These are phyloP conservation scores for Ustilago curta DNA, from an alignment of 1,284 basidiomycete species.

Conservation along the genomic window DNA sequence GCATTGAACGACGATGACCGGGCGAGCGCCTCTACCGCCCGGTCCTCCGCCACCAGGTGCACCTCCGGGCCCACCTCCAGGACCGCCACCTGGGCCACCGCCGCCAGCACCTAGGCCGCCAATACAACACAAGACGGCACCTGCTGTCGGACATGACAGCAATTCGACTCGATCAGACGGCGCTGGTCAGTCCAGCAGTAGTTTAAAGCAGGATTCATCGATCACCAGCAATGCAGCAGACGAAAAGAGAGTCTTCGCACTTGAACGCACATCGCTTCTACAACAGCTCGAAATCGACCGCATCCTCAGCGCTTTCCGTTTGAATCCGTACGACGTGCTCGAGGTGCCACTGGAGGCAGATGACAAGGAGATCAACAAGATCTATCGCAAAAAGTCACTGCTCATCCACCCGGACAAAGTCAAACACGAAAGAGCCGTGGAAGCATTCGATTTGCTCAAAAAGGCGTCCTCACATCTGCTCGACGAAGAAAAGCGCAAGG, in stretches of 20 bases:
- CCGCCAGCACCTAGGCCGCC: slow-evolving; percentile 41
- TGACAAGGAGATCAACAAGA: slow-evolving; percentile 73
- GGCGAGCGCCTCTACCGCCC: slow-evolving; percentile 32
- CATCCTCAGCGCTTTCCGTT: slow-evolving; percentile 73
- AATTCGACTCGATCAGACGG: background rate
- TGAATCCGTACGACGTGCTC: slow-evolving; percentile 75
- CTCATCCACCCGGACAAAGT: slow-evolving; percentile 75
- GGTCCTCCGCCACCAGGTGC: slow-evolving; percentile 17
- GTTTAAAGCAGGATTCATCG: background rate
- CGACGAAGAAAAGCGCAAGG: slow-evolving; percentile 66
- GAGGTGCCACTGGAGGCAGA: slow-evolving; percentile 72
- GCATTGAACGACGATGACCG: slow-evolving; percentile 22
- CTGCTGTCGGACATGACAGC: background rate
- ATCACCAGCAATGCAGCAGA: slow-evolving; percentile 6
- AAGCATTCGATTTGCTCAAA: slow-evolving; percentile 74
- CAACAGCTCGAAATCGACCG: slow-evolving; percentile 72
- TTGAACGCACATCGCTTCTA: slow-evolving; percentile 52
- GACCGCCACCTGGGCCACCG: slow-evolving; percentile 45
- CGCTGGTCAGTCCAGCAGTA: background rate
- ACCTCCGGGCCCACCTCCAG: slow-evolving; percentile 35
- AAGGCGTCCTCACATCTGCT: slow-evolving; percentile 71
- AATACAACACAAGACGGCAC: background rate
- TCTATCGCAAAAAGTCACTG: slow-evolving; percentile 74
- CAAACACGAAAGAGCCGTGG: slow-evolving; percentile 72
- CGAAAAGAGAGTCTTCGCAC: slow-evolving; percentile 36